Evolutionary conservation across 192 early-diverging fungal species (phyloP), one percentile per base, ranked within the genome.

Genomic region (Entophlyctis luteolus): DNA sequence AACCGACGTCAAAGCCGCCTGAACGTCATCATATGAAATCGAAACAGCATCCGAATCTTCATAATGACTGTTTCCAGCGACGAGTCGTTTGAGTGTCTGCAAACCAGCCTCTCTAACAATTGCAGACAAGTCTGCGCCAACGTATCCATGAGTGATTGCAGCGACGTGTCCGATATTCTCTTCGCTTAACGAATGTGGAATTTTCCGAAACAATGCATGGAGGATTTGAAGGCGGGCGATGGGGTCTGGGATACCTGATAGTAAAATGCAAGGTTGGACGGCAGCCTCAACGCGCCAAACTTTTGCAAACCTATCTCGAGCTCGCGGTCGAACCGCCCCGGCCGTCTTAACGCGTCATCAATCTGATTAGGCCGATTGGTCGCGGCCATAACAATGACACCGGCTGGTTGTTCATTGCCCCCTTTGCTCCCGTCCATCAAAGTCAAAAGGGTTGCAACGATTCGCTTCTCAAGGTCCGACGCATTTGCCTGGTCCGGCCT

Each of bases 71-170:
- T 58, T 58, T 18, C 16, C 12, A 6, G 10, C 8, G 38, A 39
- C 20, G 22, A 49, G 10, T 34, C 58, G 56, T 68, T 89, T 77
- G 25, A 99, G 89, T 18, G 88, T 83, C 45, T 83, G 80, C 12
- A 98, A 60, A 3, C 93, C 97, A 2, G 94, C 93, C 62, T 99
- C 95, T 20, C 90, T 81, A 53, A 85, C 81, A 2, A 96, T 80
- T 4, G 90, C 90, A 2, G 91, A 90, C 22, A 99, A 66, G 76
- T 99, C 97, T 2, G 97, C 97, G n/a, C 97, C 97, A 57, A 98
- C 95, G 74, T 90, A 99, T 0, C 97, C 97, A 69, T 99, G 97
- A 0, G 90, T 84, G 32, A 68, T 67, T 0, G 79, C 78, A 8
- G 93, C 87, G 16, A 98, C 46, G 0, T 62, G 50, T 0, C 74